A percentile compares a stretch with the other conserved stretches of the same genome.
Conservation (phyloP, 805 yeast genomes). For the Ogataea zsoltii region DNA sequence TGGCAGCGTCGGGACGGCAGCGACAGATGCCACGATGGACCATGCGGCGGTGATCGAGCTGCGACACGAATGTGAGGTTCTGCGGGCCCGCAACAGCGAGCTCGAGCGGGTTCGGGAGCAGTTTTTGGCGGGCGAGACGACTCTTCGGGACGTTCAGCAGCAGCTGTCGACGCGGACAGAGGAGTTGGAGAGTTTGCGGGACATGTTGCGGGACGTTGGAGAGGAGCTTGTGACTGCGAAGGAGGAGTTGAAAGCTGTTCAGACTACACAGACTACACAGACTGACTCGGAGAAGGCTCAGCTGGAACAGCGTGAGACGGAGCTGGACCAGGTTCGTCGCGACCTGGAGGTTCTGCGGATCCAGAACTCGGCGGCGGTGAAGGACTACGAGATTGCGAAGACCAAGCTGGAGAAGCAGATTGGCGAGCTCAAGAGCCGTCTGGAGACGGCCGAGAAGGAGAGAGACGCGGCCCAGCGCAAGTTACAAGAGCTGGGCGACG, state of each 20-base stretch:
- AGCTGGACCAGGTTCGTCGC: conserved; percentile 21
- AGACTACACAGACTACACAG: too few relatives aligned
- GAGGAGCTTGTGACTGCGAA: conserved; percentile 73
- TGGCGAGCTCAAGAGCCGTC: conserved; percentile 16
- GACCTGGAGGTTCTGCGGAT: conserved; percentile 34
- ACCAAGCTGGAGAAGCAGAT: conserved; percentile 27
- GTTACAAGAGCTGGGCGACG: conserved; percentile 40
- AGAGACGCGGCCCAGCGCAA: conserved; percentile 30
- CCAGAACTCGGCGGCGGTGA: conserved; percentile 38
- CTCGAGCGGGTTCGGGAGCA: too few relatives aligned
- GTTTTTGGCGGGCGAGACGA: too few relatives aligned
- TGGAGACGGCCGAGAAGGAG: too few relatives aligned
- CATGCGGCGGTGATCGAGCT: conserved; percentile 27
- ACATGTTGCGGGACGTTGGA: conserved; percentile 76
- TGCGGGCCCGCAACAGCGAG: conserved; percentile 6
- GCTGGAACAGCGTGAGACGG: conserved; percentile 15
- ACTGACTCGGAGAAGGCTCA: too few relatives aligned
- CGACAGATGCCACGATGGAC: conserved; percentile 1
- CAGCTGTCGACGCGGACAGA: too few relatives aligned
- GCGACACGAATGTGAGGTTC: conserved; percentile 24
- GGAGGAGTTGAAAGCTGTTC: conserved; percentile 42
- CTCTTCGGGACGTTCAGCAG: too few relatives aligned
- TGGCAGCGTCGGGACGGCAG: not conserved
- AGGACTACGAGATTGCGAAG: conserved; percentile 35
- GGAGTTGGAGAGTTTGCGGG: conserved; percentile 71